Percentiles rank a stretch among this genome's conserved stretches.
Evolutionary conservation across 164 flowering plant genomes (phyloP).

Genomic region (Annona squamosa): DNA sequence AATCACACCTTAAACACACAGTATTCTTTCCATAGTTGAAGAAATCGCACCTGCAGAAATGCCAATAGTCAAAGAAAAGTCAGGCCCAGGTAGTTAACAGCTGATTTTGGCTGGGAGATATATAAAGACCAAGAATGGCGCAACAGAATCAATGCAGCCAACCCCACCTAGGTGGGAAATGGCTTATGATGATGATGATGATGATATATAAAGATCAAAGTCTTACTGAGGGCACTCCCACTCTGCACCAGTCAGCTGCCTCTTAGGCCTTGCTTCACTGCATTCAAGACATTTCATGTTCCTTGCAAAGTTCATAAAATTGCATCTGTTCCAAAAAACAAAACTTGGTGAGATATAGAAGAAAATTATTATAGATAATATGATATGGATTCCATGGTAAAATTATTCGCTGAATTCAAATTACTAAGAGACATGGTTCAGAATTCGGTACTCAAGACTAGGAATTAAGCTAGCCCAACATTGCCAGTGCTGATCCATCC

Average conservation of each 20-base stretch:
- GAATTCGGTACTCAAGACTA: not conserved
- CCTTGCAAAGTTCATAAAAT: slow-evolving; percentile 88
- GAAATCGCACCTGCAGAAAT: slow-evolving; percentile 69
- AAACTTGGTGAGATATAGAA: not conserved
- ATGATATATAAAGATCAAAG: slow-evolving; percentile 2
- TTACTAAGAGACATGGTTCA: not conserved
- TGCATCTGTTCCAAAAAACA: slow-evolving; percentile 52
- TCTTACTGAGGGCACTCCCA: slow-evolving; percentile 99
- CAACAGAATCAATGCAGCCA: too few species aligned
- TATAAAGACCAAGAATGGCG: not conserved
- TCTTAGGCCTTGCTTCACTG: slow-evolving; percentile 67
- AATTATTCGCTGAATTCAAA: not conserved
- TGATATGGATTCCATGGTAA: not conserved
- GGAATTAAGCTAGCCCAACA: too few species aligned
- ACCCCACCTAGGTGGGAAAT: too few species aligned
- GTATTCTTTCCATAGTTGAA: slow-evolving; percentile 68
- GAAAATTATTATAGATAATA: not conserved
- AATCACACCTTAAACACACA: slow-evolving; percentile 86
- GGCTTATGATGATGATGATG: too few species aligned
- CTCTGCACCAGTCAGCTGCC: slow-evolving; percentile 80
- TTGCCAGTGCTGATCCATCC: too few species aligned
- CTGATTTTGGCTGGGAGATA: not conserved
- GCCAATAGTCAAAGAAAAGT: not conserved
- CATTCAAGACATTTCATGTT: slow-evolving; percentile 83
- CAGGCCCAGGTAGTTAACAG: too few species aligned